A percentile compares a stretch with the other conserved stretches of the same genome.
Evolutionary conservation across 768 basidiomycete species (phyloP).

Genomic region (Amanita fuliginea): DNA sequence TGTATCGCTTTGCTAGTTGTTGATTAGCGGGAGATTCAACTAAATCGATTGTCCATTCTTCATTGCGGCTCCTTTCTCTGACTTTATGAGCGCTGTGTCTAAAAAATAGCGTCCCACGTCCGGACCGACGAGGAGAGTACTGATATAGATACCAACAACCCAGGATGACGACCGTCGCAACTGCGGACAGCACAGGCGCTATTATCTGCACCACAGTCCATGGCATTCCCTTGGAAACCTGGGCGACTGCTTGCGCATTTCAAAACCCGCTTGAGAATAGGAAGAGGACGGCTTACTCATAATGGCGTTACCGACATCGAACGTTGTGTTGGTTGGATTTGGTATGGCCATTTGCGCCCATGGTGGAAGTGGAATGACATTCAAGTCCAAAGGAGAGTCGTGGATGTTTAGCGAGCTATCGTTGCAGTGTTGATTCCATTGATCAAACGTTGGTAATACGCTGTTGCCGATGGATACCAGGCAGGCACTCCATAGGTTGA

Average conservation of each 20-base stretch:
- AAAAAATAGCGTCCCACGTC: neutral
- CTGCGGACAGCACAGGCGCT: neutral
- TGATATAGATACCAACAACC: constrained; percentile 1
- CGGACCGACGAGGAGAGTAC: too few relatives aligned
- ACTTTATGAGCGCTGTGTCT: neutral
- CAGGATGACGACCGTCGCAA: neutral
- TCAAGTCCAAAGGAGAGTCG: neutral
- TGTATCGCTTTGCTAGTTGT: neutral
- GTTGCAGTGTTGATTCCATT: neutral
- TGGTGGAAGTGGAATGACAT: neutral
- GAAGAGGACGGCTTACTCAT: neutral
- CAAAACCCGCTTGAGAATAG: neutral
- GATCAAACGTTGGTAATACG: neutral
- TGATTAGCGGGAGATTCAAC: neutral
- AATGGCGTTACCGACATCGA: constrained; percentile 2
- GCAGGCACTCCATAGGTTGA: constrained; percentile 7
- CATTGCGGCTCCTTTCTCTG: neutral
- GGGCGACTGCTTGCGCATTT: neutral
- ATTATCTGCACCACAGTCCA: constrained; percentile 2
- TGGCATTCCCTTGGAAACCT: neutral
- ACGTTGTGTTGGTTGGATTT: constrained; percentile 1
- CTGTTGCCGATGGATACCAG: neutral
- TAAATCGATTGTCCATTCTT: constrained; percentile 1
- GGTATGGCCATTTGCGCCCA: neutral
- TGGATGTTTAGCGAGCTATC: neutral